Evolutionary conservation across 257 asterid genomes (phyloP), one percentile per base, ranked within the genome.

Genomic region (Parsonsia alboflavescens): DNA sequence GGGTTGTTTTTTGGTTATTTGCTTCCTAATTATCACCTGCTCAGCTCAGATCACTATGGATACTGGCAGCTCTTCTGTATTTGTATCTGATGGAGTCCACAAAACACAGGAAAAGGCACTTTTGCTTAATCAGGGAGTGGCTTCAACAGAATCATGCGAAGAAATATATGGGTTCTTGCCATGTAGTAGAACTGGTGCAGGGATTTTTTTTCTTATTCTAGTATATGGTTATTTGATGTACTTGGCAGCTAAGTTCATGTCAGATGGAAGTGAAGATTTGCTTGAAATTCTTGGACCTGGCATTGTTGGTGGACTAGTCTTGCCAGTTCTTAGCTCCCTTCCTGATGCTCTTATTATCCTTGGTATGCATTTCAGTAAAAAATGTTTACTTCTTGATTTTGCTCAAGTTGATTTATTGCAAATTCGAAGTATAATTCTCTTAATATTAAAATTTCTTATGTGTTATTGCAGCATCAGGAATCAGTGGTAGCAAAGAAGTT

Each of bases 291-390:
- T 83, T 11, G 96, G 96, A 0, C 91, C 96, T 0, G 85, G 89
- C 3, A 78, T 90, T 1, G 75, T 90, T 28, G 96, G 96, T 57
- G 90, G 80, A 22, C 86, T 92, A 44, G 59, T 90, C 85, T 83
- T 90, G 75, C 96, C 89, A 71, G 12, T 90, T 9, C 90, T 90
- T 13, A 86, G 91, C 76, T 65, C 84, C 0, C 67, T 88, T 71
- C 96, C 93, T 16, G 93, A 90, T 33, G 85, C 87, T 45, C 68
- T 83, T 64, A 17, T 90, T 75, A 67, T 90, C 75, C 90, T 90
- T 39, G 90, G 96, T 90, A 26, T 70, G 57, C 30, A 53, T 17
- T 10, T n/a, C 6, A 2, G 66, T 28, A 7, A 26, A 12, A 24
- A 30, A 7, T 24, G 13, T 63, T 0, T 45, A 13, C 42, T 69